Evolutionary conservation across 1,284 basidiomycete genomes (phyloP), one percentile per base, ranked within the genome.

Genomic region (Gomphus sp.): DNA sequence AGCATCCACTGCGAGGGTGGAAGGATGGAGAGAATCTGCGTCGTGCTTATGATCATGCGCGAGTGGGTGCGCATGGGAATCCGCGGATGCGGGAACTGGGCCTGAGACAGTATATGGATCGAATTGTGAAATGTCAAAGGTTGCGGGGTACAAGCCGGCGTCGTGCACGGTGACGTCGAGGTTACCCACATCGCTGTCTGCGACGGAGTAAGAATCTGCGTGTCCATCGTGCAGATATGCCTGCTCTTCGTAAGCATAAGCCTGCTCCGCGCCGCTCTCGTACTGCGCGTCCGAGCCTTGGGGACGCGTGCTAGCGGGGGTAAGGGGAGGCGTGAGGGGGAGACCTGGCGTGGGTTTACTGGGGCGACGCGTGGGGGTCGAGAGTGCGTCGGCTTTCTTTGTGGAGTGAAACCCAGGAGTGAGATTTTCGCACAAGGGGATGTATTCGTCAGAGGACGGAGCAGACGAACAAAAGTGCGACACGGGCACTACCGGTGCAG

Each of bases 271-370:
- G n/a, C n/a, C n/a, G 39, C 39, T 12, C 39, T 41, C 39, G 39
- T 10, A 16, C 10, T 41, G 52, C 8, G 52, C 48, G 49, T 37
- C 49, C 4, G 60, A 52, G 16, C 48, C 56, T 14, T 55, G 50
- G 45, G 44, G 39, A 9, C 58, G 39, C 14, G 45, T 36, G 4
- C 51, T 54, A 4, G 58, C 51, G 18, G 58, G 58, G 4, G 58
- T 59, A 22, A 59, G 52, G 34, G 58, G 58, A 5, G 58, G 58
- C 2, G 58, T 59, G 18, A 59, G 52, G 22, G 58, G 58, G 16
- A 59, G 39, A 5, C 39, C 14, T 4, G 8, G 44, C 6, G 58
- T 22, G 7, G 52, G 25, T 28, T 59, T 59, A n/a, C n/a, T n/a
- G n/a, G n/a, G n/a, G 11, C 43, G 6, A 28, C 51, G 36, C 37